Evolutionary conservation across 2,329 filamentous ascomycete genomes (phyloP), one percentile per base, ranked within the genome.

Genomic region (Metarhizium brunneum): DNA sequence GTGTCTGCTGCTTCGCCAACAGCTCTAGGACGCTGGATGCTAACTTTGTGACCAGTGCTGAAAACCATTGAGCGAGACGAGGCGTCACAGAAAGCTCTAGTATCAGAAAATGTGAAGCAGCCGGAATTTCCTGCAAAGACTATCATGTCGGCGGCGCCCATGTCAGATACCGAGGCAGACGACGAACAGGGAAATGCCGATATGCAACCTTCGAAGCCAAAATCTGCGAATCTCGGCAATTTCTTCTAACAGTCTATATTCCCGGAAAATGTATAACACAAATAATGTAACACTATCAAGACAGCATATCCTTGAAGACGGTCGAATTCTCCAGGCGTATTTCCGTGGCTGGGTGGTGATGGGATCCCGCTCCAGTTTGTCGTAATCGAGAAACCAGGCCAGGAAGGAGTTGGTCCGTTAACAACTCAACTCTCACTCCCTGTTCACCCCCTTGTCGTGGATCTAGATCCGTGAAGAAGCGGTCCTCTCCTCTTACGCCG

Each of bases 401-500:
- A 4, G 84, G 83, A 47, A 87, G 69, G 36, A 86, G 65, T 57
- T 73, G 72, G 55, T 85, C 79, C 1, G 81, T 84, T 48, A 79
- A 73, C 59, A 82, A 68, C 54, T 86, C 82, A 20, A 82, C 71
- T 63, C 84, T 75, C 18, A 83, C 78, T 6, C 78, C 81, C 47
- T 73, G 68, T 61, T 73, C 72, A 14, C 83, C 83, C 5, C 61
- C 61, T 60, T 83, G 80, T 2, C 68, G 65, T 1, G 75, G 73
- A n/a, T 79, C 70, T 48, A 88, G 63, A 56, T 80, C 74, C 2
- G 69, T 71, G 61, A 89, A 89, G 63, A 92, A 86, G 3, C 72
- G 72, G n/a, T 90, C 86, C 66, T 95, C 88, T 16, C 88, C 87
- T 62, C 89, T 79, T 30, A 91, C 85, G 10, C 90, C 88, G n/a